Evolutionary conservation across 257 asterid genomes (phyloP), one percentile per base, ranked within the genome.

Genomic region (Solanum gracilifrons): DNA sequence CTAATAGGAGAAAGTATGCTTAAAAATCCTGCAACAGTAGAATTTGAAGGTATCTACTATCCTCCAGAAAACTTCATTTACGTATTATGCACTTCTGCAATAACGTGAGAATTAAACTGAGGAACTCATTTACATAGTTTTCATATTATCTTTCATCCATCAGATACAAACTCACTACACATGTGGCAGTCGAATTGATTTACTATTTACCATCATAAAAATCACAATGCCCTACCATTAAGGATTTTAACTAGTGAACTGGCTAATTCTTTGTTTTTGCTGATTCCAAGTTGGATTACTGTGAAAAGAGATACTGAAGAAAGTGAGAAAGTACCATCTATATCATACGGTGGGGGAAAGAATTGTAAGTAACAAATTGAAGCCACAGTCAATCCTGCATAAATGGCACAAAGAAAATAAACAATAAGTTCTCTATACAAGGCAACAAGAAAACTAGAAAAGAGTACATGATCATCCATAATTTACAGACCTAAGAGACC

Each of bases 311-410:
- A 41, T 82, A 60, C 62, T 7, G 85, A 85, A 20, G 48, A 33
- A 21, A 79, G 72, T 85, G 36, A 73, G 82, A 68, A 86, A 74
- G 66, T 94, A 96, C 99, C 99, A 75, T 94, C 98, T 69, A 89
- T 76, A 85, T 93, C 95, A 84, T 96, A 94, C 13, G 98, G 99
- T 25, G 97, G 98, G 64, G 99, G 99, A 68, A 95, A 96, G 89
- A 96, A 94, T 86, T 96, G 99, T 93, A 96, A 86, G 96, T 96
- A 96, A 90, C 98, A 94, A 77, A 95, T 91, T 87, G 98, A 94
- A 87, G 99, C 98, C 75, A 96, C 92, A 27, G 93, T 92, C 66
- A 94, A 15, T 88, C 99, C 99, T 96, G 96, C 94, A 89, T 80
- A 87, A 82, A 87, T 84, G 66, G 64, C 68, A 66, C 36, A 89